phyloP scores from a whole-genome alignment of 768 basidiomycete genomes.

The Galerina marginata region DNA sequence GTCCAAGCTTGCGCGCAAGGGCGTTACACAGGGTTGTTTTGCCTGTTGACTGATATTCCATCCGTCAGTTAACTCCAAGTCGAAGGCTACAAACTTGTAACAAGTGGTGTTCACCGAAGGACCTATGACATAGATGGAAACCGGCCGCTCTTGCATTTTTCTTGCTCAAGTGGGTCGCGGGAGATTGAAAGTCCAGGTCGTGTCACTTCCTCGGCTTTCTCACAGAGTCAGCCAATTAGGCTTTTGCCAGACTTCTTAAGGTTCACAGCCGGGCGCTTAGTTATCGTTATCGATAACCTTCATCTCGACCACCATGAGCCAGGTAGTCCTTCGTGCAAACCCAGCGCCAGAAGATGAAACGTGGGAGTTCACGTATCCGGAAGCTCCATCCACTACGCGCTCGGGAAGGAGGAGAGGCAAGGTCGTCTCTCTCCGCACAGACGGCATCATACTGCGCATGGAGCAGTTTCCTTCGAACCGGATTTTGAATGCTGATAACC shows the following conservation, averaged over 20 bases:
- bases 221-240: conserved; percentile 6
- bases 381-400: conserved; percentile 27
- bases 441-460: conserved; percentile 56
- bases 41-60: conserved; percentile 54
- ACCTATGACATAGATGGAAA: conserved; percentile 52
- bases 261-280: conserved; percentile 25
- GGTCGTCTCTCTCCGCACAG: conserved; percentile 53
- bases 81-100: background rate
- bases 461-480: conserved; percentile 60
- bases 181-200: background rate
- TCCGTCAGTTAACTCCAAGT: background rate
- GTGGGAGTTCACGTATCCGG: conserved; percentile 55
- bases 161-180: background rate
- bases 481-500: conserved; percentile 61
- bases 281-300: conserved; percentile 11
- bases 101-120: conserved; percentile 46
- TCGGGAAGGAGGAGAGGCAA: conserved; percentile 44
- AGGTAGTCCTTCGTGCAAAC: conserved; percentile 42
- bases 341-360: conserved; percentile 53
- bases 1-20: conserved; percentile 44
- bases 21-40: conserved; percentile 71
- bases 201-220: background rate
- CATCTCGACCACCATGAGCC: conserved; percentile 34
- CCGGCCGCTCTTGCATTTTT: conserved; percentile 1
- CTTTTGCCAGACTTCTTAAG: conserved; percentile 5